These are phyloP conservation scores for Vitis hybrid DNA, from an alignment of 177 flowering plant species.

Conservation along the genomic window DNA sequence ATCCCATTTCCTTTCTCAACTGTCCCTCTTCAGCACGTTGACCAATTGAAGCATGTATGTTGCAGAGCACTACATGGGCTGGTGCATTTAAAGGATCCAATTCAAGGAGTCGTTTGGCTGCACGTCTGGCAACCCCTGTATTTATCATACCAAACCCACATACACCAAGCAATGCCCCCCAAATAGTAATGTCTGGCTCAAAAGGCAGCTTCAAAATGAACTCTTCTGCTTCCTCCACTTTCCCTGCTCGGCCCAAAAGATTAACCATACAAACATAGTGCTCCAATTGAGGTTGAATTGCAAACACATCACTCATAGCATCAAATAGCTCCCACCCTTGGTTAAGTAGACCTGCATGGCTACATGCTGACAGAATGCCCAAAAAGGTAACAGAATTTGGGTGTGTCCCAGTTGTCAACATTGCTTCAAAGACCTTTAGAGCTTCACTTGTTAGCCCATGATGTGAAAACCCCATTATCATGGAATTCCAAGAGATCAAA, in stretches of 20 bases:
- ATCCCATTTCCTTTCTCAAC: constrained; percentile 50
- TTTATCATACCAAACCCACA: constrained; percentile 34
- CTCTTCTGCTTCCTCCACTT: constrained; percentile 43
- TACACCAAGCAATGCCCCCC: constrained; percentile 64
- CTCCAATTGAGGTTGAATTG: constrained; percentile 30
- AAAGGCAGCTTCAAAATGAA: constrained; percentile 37
- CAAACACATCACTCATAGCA: constrained; percentile 29
- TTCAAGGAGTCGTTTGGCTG: constrained; percentile 41
- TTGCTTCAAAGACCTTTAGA: constrained; percentile 29
- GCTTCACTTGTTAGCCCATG: constrained; percentile 39
- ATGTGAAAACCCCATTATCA: constrained; percentile 48
- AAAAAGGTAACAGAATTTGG: constrained; percentile 54
- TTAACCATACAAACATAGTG: constrained; percentile 43
- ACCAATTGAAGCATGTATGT: constrained; percentile 44
- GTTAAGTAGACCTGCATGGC: constrained; percentile 43
- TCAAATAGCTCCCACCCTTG: constrained; percentile 38
- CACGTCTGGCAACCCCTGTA: constrained; percentile 32
- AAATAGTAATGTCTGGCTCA: constrained; percentile 35
- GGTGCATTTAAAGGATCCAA: constrained; percentile 55
- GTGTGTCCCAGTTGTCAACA: constrained; percentile 29
- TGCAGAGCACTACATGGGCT: constrained; percentile 52
- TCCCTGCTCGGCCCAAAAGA: constrained; percentile 54
- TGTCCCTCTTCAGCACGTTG: constrained; percentile 30
- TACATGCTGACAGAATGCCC: constrained; percentile 49
- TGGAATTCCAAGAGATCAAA: constrained; percentile 53